Evolutionary conservation across 2,329 filamentous ascomycete species (phyloP).

Genomic region (Drechslera avenae): DNA sequence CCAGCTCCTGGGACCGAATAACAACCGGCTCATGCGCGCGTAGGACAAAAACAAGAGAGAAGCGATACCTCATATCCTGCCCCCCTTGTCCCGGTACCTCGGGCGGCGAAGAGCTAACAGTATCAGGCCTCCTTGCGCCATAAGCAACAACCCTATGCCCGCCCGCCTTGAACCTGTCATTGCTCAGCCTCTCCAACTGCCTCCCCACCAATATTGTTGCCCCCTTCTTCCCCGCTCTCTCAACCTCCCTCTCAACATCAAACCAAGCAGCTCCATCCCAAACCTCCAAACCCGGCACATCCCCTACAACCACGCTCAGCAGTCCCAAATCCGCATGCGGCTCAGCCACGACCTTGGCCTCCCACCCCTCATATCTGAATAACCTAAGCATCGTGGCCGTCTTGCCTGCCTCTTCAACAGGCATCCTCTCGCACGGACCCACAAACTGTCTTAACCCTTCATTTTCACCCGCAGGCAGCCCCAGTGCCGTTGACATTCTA

Average conservation of each 20-base stretch:
- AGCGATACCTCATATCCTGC: constrained; percentile 33
- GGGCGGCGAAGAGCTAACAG: neutral
- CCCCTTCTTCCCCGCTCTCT: constrained; percentile 12
- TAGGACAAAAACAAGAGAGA: constrained; percentile 46
- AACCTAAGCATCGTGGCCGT: constrained; percentile 46
- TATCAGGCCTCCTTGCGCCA: constrained; percentile 11
- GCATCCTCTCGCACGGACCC: constrained; percentile 32
- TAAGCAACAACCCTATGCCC: constrained; percentile 46
- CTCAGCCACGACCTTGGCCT: constrained; percentile 44
- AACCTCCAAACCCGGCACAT: constrained; percentile 46
- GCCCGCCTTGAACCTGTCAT: constrained; percentile 38
- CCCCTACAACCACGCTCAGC: constrained; percentile 41
- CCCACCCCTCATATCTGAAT: constrained; percentile 46
- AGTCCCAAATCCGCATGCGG: constrained; percentile 46
- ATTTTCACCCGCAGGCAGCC: constrained; percentile 16
- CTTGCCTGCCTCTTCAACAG: constrained; percentile 25
- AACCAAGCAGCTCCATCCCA: constrained; percentile 37
- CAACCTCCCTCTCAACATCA: constrained; percentile 36
- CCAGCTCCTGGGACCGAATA: constrained; percentile 33
- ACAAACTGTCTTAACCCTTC: constrained; percentile 34
- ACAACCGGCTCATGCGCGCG: constrained; percentile 38
- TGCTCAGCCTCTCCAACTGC: constrained; percentile 38
- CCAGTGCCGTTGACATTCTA: constrained; percentile 31
- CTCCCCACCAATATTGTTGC: constrained; percentile 40
- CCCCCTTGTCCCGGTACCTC: neutral